Evolutionary conservation across 805 yeast genomes (phyloP), one percentile per base, ranked within the genome.

Genomic region (Sugiyamaella qingdaonensis): DNA sequence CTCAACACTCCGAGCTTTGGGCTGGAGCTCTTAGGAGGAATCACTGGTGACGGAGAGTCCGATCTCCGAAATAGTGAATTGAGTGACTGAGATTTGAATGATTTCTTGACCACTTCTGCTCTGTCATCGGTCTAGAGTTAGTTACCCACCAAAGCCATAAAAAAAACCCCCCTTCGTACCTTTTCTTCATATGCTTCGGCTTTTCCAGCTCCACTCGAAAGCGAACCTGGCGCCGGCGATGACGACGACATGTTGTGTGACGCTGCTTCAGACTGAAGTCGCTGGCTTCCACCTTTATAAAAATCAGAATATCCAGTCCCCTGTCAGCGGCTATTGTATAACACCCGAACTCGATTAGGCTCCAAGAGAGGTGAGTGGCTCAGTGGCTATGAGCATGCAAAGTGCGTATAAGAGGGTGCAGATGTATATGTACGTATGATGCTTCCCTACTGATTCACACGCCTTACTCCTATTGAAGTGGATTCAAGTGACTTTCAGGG

Each of bases 61-160:
- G 54, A 29, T 29, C 52, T 47, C 11, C 60, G 52, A 36, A 71
- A 70, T 44, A 70, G 56, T 31, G 63, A 56, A 55, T 68, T 71
- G 21, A 71, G 64, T 27, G 66, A 64, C 57, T 69, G 72, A 10
- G 73, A 64, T 57, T 69, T 69, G 63, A 68, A 71, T 39, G 65
- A 55, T 56, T 64, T 68, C 21, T 39, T 39, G 8, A 39, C 43
- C 16, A 39, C 21, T 16, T 39, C 43, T 13, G 43, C 5, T 4
- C 13, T 39, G 19, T 39, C 43, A 16, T 39, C 43, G 13, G 14
- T n/a, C 43, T 34, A 9, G 14, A 19, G 43, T 39, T 39, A 39
- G 13, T 13, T 19, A 39, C 43, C 43, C 43, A 8, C 9, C 9
- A 34, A n/a, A 3, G 9, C 5, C 5, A 16, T n/a, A 34, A 5